Conservation (phyloP, 164 flowering plant species). For the Magnolia kwangsiensis region DNA sequence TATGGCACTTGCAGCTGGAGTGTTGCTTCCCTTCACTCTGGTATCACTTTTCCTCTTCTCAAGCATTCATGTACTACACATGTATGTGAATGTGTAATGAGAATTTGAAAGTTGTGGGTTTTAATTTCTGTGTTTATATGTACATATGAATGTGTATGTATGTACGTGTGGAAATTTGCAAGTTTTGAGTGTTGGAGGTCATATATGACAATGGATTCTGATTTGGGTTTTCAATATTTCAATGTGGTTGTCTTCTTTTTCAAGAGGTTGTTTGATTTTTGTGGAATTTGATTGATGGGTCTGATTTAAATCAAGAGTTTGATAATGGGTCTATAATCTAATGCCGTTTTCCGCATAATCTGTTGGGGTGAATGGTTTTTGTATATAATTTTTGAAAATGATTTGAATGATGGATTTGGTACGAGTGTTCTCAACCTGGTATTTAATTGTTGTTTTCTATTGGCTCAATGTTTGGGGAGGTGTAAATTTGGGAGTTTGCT, state of each 20-base stretch:
- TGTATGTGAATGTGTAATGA: background rate
- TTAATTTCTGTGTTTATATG: background rate
- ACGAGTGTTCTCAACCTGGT: no score
- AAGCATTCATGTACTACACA: background rate
- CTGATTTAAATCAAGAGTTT: background rate
- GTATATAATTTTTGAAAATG: background rate
- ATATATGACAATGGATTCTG: background rate
- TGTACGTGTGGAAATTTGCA: background rate
- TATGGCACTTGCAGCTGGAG: conserved; percentile 93
- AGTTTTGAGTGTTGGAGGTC: background rate
- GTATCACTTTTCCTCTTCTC: conserved; percentile 26
- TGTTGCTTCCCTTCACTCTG: conserved; percentile 82
- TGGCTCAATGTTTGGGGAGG: background rate
- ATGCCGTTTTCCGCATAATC: background rate
- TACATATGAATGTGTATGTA: background rate
- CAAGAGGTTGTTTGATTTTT: background rate
- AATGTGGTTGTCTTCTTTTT: background rate
- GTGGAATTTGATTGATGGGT: background rate
- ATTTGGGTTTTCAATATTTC: background rate
- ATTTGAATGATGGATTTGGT: no score
- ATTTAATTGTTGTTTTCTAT: background rate
- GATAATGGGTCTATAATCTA: background rate
- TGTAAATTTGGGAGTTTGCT: background rate
- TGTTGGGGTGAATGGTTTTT: background rate
- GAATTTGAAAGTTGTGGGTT: background rate